A percentile compares a stretch with the other conserved stretches of the same genome.
Conservation (phyloP, 2,329 filamentous ascomycete species). For the Sclerotinia minor region DNA sequence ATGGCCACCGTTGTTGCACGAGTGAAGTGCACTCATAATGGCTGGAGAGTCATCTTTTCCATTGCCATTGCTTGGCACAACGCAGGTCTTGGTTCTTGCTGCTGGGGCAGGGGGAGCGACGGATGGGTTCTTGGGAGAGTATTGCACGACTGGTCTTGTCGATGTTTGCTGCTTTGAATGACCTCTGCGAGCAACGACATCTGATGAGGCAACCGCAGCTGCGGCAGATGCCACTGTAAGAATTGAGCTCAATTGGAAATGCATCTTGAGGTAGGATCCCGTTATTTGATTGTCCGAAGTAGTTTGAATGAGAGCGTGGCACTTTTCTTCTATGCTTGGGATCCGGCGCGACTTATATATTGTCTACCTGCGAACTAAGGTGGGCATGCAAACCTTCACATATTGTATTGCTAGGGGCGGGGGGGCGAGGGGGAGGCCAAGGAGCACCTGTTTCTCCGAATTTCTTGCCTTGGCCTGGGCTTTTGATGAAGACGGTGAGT, state of each 20-base stretch:
- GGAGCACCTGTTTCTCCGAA: constrained; percentile 20
- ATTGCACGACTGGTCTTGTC: constrained; percentile 33
- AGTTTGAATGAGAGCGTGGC: neutral
- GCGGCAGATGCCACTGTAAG: constrained; percentile 34
- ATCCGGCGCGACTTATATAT: constrained; percentile 16
- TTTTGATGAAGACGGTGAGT: constrained; percentile 10
- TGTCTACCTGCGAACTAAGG: neutral
- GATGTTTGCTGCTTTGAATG: constrained; percentile 34
- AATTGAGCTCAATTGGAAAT: constrained; percentile 32
- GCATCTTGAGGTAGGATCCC: constrained; percentile 32
- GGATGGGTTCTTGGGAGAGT: constrained; percentile 33
- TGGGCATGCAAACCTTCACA: constrained; percentile 4
- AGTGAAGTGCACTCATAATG: constrained; percentile 55
- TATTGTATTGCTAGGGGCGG: neutral
- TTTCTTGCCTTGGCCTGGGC: neutral
- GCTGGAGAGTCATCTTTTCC: constrained; percentile 44
- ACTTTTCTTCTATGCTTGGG: neutral
- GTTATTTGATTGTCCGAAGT: constrained; percentile 1
- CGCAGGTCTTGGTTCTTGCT: constrained; percentile 34
- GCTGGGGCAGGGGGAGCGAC: constrained; percentile 29
- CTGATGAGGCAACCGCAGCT: constrained; percentile 31
- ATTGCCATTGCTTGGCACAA: constrained; percentile 37
- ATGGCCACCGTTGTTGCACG: constrained; percentile 62
- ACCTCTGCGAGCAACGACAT: constrained; percentile 24
- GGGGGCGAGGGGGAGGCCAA: neutral